Conservation (phyloP, 345 rosid species). For the Turnera subulata region DNA sequence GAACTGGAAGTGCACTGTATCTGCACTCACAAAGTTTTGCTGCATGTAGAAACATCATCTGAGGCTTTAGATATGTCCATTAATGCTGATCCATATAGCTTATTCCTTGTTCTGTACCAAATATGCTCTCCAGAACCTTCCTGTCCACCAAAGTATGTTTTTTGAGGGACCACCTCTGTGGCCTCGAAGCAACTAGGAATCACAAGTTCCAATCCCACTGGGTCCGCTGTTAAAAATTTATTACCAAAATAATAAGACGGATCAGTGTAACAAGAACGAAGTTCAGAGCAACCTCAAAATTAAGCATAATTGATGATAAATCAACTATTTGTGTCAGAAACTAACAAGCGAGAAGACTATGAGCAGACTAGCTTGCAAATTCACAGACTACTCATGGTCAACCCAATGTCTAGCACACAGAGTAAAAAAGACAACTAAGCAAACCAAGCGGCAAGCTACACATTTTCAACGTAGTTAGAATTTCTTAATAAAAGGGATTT, state of each 20-base stretch:
- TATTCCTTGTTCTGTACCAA: conserved; percentile 73
- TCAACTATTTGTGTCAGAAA: not conserved
- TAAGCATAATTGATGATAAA: not conserved
- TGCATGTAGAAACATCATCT: conserved; percentile 47
- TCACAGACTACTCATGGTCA: too few species aligned
- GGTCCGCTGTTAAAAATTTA: conserved; percentile 60
- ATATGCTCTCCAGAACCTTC: conserved; percentile 82
- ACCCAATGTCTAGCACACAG: too few species aligned
- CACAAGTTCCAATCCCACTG: conserved; percentile 76
- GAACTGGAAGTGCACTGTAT: conserved; percentile 6
- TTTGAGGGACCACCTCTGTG: conserved; percentile 64
- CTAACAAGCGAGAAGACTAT: too few species aligned
- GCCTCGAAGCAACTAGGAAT: conserved; percentile 72
- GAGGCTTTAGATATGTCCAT: conserved; percentile 44
- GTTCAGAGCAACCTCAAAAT: not conserved
- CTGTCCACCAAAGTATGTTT: conserved; percentile 80
- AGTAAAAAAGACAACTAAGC: too few species aligned
- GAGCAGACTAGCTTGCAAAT: too few species aligned
- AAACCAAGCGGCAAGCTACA: too few species aligned
- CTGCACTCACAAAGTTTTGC: conserved; percentile 67
- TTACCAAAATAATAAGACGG: conserved; percentile 1
- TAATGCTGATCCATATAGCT: conserved; percentile 55
- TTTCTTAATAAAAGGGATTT: too few species aligned
- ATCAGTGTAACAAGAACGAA: not conserved
- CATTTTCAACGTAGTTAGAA: too few species aligned